Evolutionary conservation across 345 rosid genomes (phyloP).

Genomic region (Sisymbrium altissimum): DNA sequence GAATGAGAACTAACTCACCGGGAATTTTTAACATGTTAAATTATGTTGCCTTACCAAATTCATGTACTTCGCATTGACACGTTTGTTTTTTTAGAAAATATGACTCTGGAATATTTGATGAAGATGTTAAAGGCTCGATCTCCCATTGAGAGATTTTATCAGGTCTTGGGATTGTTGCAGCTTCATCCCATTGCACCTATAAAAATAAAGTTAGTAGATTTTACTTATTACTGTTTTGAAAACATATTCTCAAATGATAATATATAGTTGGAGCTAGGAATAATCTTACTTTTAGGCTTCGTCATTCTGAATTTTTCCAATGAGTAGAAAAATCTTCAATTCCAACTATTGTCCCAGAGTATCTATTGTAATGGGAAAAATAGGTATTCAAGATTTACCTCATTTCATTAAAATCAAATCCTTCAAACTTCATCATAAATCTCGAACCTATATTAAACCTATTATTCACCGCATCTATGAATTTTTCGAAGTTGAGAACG

Average conservation of each 20-base stretch:
- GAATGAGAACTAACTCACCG: background rate
- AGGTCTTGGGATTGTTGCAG: slow-evolving; percentile 51
- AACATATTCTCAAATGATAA: no score
- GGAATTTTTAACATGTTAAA: background rate
- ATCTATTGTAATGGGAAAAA: background rate
- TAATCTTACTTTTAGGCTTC: background rate
- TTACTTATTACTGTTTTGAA: no score
- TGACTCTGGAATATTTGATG: background rate
- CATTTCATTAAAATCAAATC: slow-evolving; percentile 34
- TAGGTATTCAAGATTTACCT: background rate
- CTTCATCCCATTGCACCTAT: slow-evolving; percentile 66
- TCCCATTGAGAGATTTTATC: slow-evolving; percentile 62
- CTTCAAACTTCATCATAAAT: slow-evolving; percentile 64
- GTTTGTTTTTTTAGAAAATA: background rate
- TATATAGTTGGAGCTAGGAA: background rate
- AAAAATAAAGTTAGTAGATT: background rate
- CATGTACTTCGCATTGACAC: background rate
- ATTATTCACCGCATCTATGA: slow-evolving; percentile 47
- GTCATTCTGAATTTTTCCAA: background rate
- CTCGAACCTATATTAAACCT: slow-evolving; percentile 49
- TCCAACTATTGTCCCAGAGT: background rate
- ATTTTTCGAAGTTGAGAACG: slow-evolving; percentile 50
- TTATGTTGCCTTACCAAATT: background rate
- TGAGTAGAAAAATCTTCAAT: background rate
- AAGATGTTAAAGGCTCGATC: slow-evolving; percentile 39